phyloP scores from a whole-genome alignment of 495 filamentous ascomycete genomes.

The Lasiosphaeris hirsuta region DNA sequence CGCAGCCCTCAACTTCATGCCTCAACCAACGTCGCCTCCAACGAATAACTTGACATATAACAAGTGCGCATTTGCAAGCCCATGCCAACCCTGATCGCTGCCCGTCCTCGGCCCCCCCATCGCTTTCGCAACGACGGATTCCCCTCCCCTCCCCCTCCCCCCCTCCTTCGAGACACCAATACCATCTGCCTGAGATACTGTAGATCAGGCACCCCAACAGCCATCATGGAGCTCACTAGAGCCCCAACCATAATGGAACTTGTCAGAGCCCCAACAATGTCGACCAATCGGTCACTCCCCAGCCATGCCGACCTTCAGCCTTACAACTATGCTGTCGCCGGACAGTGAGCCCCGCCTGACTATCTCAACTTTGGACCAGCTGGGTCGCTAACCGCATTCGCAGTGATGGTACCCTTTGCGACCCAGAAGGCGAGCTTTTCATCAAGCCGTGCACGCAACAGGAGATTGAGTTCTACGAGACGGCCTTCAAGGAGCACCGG shows the following conservation, averaged over 20 bases:
- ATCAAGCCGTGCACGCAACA: slow-evolving; percentile 89
- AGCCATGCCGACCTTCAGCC: slow-evolving; percentile 57
- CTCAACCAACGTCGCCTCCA: not conserved
- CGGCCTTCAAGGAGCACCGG: slow-evolving; percentile 58
- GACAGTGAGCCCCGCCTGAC: slow-evolving; percentile 70
- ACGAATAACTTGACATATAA: not conserved
- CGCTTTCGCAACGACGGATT: no score
- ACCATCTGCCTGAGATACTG: not conserved
- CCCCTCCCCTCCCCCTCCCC: no score
- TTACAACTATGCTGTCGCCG: slow-evolving; percentile 81
- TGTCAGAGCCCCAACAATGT: slow-evolving; percentile 23
- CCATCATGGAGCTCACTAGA: not conserved
- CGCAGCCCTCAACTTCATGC: not conserved
- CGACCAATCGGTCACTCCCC: slow-evolving; percentile 37
- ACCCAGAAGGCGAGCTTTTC: slow-evolving; percentile 77
- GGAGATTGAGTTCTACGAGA: slow-evolving; percentile 92
- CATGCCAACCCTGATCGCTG: slow-evolving; percentile 12
- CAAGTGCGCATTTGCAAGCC: not conserved
- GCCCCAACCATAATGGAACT: not conserved
- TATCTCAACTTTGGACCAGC: not conserved
- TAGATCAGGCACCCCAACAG: not conserved
- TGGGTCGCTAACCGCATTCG: slow-evolving; percentile 11
- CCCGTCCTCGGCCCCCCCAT: slow-evolving; percentile 8
- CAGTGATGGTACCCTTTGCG: slow-evolving; percentile 89
- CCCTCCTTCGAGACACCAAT: no score